A percentile compares a stretch with the other conserved stretches of the same genome.
Conservation (phyloP, 2,329 filamentous ascomycete genomes). For the Monosporascus sp. region DNA sequence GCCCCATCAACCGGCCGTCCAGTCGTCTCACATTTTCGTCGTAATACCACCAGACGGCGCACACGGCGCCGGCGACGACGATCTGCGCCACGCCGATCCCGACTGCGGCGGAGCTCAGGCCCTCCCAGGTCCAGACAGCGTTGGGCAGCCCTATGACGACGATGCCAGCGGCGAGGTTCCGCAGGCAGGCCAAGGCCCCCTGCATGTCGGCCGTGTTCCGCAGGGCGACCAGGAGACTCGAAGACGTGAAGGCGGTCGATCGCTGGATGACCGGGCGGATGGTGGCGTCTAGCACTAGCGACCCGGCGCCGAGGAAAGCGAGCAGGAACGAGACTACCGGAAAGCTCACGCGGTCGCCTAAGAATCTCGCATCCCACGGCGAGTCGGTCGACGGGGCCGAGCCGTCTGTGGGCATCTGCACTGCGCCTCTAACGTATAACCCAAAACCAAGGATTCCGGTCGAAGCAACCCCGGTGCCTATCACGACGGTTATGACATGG, state of each 20-base stretch:
- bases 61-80: conserved; percentile 29
- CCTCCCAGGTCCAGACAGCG: conserved; percentile 28
- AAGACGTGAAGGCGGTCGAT: conserved; percentile 45
- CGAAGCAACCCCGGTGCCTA: conserved; percentile 34
- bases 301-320: conserved; percentile 41
- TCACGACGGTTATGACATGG: conserved; percentile 30
- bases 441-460: conserved; percentile 41
- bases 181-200: conserved; percentile 35
- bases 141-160: conserved; percentile 39
- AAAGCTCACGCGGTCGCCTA: conserved; percentile 24
- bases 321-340: conserved; percentile 40
- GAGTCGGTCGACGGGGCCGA: conserved; percentile 20
- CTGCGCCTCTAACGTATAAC: conserved; percentile 33
- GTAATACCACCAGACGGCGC: conserved; percentile 35
- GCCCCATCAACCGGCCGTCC: conserved; percentile 43
- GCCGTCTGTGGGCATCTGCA: conserved; percentile 22
- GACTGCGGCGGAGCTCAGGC: conserved; percentile 33
- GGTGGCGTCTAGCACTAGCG: conserved; percentile 34
- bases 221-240: conserved; percentile 39
- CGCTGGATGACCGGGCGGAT: conserved; percentile 37
- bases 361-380: conserved; percentile 9
- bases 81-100: conserved; percentile 38
- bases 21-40: conserved; percentile 36
- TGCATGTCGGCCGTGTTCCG: conserved; percentile 46
- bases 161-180: conserved; percentile 35